Evolutionary conservation across 2,329 filamentous ascomycete genomes (phyloP).

Genomic region (Fusarium sp.): DNA sequence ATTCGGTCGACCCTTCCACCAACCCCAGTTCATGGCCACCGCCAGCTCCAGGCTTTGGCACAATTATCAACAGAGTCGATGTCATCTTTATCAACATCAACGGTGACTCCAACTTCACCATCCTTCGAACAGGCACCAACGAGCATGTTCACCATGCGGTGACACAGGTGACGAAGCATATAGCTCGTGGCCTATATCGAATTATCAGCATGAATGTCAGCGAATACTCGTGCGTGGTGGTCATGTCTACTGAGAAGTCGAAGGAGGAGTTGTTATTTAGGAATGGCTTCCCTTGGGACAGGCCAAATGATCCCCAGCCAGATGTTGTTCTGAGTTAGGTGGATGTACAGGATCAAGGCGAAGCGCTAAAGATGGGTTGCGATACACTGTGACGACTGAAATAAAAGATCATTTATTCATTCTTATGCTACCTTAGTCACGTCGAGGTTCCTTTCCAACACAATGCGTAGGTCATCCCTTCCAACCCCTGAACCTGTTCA

Average conservation of each 20-base stretch:
- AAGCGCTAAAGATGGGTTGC: fast-evolving
- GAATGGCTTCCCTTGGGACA: not conserved
- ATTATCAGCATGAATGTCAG: not conserved
- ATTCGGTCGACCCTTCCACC: not conserved
- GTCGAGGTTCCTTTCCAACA: not conserved
- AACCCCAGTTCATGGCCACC: not conserved
- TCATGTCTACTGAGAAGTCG: not conserved
- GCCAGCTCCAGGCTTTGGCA: not conserved
- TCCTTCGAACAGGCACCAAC: not conserved
- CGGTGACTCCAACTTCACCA: not conserved
- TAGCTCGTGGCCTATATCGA: not conserved
- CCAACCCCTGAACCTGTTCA: fast-evolving
- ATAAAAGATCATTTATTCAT: not conserved
- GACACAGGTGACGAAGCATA: not conserved
- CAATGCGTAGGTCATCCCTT: fast-evolving
- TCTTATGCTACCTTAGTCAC: not conserved
- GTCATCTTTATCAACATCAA: not conserved
- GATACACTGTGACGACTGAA: fast-evolving
- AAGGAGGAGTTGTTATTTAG: not conserved
- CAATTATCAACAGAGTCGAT: not conserved
- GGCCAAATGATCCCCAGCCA: not conserved
- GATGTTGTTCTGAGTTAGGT: not conserved
- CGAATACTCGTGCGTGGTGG: not conserved
- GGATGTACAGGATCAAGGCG: too few relatives aligned
- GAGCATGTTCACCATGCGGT: constrained; percentile 1